Evolutionary conservation across 2,329 filamentous ascomycete genomes (phyloP).

Genomic region (Cladosporium halotolerans): DNA sequence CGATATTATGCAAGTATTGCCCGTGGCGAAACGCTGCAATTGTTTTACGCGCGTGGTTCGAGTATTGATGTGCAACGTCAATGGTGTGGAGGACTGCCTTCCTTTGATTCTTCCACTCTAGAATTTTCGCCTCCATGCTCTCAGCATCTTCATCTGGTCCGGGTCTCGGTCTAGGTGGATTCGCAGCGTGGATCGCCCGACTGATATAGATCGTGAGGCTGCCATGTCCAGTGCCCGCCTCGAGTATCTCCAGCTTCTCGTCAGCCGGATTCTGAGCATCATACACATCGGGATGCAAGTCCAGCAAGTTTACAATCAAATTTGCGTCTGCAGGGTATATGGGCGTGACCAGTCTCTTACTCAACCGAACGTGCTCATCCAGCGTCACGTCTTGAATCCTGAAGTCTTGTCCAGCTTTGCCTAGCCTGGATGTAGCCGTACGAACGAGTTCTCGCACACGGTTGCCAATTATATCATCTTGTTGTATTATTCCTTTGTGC

Average conservation of each 20-base stretch:
- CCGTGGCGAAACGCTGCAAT: conserved; percentile 63
- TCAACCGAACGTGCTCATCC: conserved; percentile 65
- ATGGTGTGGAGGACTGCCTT: conserved; percentile 69
- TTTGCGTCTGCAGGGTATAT: conserved; percentile 71
- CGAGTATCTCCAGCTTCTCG: conserved; percentile 63
- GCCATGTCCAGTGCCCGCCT: conserved; percentile 81
- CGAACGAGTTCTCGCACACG: conserved; percentile 52
- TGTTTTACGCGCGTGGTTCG: conserved; percentile 57
- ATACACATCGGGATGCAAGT: conserved; percentile 56
- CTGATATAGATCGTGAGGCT: conserved; percentile 70
- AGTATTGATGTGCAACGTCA: conserved; percentile 58
- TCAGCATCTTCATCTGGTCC: conserved; percentile 19
- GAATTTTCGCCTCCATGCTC: conserved; percentile 16
- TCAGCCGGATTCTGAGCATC: conserved; percentile 26
- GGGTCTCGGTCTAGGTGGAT: conserved; percentile 43
- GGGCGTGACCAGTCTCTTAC: conserved; percentile 67
- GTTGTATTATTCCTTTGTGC: conserved; percentile 45
- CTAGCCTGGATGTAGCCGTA: conserved; percentile 34
- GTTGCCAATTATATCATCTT: conserved; percentile 59
- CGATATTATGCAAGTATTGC: conserved; percentile 62
- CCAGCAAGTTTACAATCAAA: conserved; percentile 68
- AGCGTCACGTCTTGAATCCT: conserved; percentile 61
- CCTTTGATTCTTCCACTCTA: conserved; percentile 42
- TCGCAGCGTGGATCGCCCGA: conserved; percentile 68
- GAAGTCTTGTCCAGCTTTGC: conserved; percentile 40